These are phyloP conservation scores for Chiua sp. DNA, from an alignment of 1,284 basidiomycete species.

Conservation along the genomic window DNA sequence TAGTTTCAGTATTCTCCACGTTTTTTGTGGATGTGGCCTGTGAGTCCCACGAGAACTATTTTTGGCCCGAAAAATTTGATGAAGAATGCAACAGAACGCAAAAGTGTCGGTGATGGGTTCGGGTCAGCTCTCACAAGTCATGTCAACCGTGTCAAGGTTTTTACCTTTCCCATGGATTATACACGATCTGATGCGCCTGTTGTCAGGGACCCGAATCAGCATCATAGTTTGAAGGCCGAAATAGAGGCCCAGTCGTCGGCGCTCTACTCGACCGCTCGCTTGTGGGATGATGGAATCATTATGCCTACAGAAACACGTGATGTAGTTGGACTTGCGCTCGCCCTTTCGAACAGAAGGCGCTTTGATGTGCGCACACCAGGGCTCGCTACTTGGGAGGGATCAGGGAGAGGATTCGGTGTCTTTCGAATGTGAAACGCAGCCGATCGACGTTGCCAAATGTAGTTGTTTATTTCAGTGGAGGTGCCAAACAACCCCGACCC, in stretches of 20 bases:
- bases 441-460: conserved; percentile 33
- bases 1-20: conserved; percentile 81
- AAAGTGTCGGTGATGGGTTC: conserved; percentile 98
- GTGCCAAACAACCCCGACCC: conserved; percentile 26
- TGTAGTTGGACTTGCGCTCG: conserved; percentile 84
- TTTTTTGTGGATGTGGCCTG: conserved; percentile 98
- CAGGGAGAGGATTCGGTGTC: conserved; percentile 81
- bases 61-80: conserved; percentile 13
- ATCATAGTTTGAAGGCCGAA: conserved; percentile 73
- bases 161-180: conserved; percentile 23
- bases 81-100: conserved; percentile 64
- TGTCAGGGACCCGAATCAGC: conserved; percentile 75
- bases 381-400: conserved; percentile 70
- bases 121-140: conserved; percentile 90
- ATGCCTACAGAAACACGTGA: conserved; percentile 91
- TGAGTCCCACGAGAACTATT: conserved; percentile 44
- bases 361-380: conserved; percentile 24
- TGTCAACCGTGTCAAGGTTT: conserved; percentile 87
- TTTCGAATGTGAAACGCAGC: conserved; percentile 79
- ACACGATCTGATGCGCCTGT: conserved; percentile 3
- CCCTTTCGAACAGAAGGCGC: conserved; percentile 64
- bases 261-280: conserved; percentile 84
- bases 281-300: conserved; percentile 98
- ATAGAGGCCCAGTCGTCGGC: conserved; percentile 91
- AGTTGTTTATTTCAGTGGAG: conserved; percentile 31